Conservation (phyloP, 1,284 basidiomycete genomes). For the Takashimella tepidaria region DNA sequence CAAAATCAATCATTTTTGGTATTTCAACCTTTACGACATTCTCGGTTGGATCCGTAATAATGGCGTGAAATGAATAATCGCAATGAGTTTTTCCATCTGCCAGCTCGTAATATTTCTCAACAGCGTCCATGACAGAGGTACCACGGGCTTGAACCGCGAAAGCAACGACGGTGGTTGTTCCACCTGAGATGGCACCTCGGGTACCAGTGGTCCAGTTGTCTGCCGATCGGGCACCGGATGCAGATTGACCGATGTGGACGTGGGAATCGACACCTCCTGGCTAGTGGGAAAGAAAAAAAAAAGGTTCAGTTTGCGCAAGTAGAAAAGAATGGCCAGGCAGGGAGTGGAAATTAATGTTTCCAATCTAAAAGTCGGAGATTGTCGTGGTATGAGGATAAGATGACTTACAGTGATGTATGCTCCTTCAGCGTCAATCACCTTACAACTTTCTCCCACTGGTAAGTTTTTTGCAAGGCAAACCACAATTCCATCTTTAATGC, state of each 20-base stretch:
- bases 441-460: constrained; percentile 8
- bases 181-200: constrained; percentile 23
- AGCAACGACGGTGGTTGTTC: constrained; percentile 27
- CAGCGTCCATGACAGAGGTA: constrained; percentile 20
- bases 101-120: constrained; percentile 29
- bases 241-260: constrained; percentile 26
- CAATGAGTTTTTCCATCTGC: constrained; percentile 23
- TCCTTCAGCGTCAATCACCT: constrained; percentile 29
- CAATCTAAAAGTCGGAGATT: too few relatives aligned
- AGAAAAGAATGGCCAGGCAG: neutral
- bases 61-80: constrained; percentile 31
- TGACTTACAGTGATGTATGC: constrained; percentile 24
- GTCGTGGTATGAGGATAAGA: neutral
- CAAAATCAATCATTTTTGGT: constrained; percentile 23
- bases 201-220: constrained; percentile 29
- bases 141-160: constrained; percentile 26
- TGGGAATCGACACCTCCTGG: constrained; percentile 28
- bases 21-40: constrained; percentile 25
- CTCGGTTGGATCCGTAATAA: constrained; percentile 29
- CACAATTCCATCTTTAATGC: constrained; percentile 25
- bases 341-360: too few relatives aligned
- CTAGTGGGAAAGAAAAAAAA: constrained; percentile 1
- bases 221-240: constrained; percentile 16
- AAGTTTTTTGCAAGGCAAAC: constrained; percentile 16
- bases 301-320: neutral